Conservation (phyloP, 2,329 filamentous ascomycete genomes). For the Zopfia rhizophila region DNA sequence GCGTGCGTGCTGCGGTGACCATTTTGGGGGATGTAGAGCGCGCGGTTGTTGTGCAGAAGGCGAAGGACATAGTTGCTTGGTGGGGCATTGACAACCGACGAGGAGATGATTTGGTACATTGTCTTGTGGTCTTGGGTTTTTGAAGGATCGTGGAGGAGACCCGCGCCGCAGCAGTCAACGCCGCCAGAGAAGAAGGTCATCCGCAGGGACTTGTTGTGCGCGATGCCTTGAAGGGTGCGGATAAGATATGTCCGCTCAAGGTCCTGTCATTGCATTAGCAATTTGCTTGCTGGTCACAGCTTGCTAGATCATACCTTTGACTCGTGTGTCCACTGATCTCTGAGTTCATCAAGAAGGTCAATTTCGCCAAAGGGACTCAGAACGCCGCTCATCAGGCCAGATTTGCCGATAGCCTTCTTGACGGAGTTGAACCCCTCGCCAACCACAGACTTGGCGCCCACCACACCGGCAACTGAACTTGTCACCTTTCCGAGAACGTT, state of each 20-base stretch:
- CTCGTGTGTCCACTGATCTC: slow-evolving; percentile 98
- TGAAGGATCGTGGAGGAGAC: slow-evolving; percentile 91
- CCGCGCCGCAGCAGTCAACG: slow-evolving; percentile 91
- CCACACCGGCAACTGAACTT: slow-evolving; percentile 92
- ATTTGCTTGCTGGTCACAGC: slow-evolving; percentile 5
- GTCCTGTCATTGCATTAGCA: slow-evolving; percentile 64
- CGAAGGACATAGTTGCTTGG: slow-evolving; percentile 88
- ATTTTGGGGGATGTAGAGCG: slow-evolving; percentile 90
- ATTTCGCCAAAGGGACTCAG: slow-evolving; percentile 97
- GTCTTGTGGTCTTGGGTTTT: slow-evolving; percentile 96
- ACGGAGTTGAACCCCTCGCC: slow-evolving; percentile 92
- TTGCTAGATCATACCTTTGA: slow-evolving; percentile 72
- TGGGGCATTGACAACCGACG: slow-evolving; percentile 89
- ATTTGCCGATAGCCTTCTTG: slow-evolving; percentile 96
- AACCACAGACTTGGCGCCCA: slow-evolving; percentile 93
- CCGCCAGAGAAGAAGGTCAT: slow-evolving; percentile 97
- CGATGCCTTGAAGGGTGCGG: slow-evolving; percentile 91
- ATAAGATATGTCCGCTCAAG: slow-evolving; percentile 97
- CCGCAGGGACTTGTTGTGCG: slow-evolving; percentile 92
- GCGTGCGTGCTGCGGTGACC: slow-evolving; percentile 76
- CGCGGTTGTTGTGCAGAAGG: slow-evolving; percentile 93
- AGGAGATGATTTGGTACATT: slow-evolving; percentile 98
- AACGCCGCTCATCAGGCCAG: slow-evolving; percentile 93
- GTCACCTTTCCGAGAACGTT: slow-evolving; percentile 96
- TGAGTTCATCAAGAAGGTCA: slow-evolving; percentile 90